Base-by-base conservation (phyloP, 2,329 filamentous ascomycete genomes). In the Cadophora gregata region DNA sequence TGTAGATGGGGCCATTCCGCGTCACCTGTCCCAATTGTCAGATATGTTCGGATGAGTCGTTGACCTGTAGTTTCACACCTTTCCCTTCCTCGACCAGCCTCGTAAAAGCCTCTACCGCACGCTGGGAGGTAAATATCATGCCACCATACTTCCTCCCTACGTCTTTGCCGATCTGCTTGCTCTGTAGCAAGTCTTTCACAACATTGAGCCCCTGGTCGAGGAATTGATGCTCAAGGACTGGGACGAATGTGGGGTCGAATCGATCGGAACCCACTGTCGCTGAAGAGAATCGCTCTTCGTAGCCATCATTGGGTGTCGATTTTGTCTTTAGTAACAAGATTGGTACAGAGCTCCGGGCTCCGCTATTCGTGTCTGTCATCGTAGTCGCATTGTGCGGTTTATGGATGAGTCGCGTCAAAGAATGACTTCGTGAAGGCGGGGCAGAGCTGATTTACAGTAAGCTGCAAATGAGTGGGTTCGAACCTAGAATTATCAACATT, bases 121-220 rank as follows among this genome's bases (percentile, higher is more conserved):
- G 85, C 77, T 96, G 93, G 8, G 91, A 94, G 1, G 92, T 96
- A 75, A 96, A 95, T 59, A 96, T 89, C 66, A 95, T 80, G n/a
- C 91, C 92, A 5, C 91, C 91, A 74, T 92, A 95, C 16, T 79
- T 73, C 48, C 78, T 77, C 2, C 76, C 79, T 0, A 74, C 48
- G 0, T 60, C 61, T 1, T 62, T 73, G 55, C 80, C 80, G 67
- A 89, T 83, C 19, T 74, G 70, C 27, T 76, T 78, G 1, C 75
- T 70, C 10, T 73, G 75, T 10, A 94, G 82, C 19, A 88, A 75
- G 3, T 78, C 74, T 33, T 81, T 81, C 25, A 93, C 79, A 51
- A 79, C 78, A 31, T 79, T 76, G 72, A 93, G 79, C 1, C 89
- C 87, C 27, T 83, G 80, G 33, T 88, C 83, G 66, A 87, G 81